These are phyloP conservation scores for Scalesia atractyloides DNA, from an alignment of 129 eudicot species.

Conservation along the genomic window DNA sequence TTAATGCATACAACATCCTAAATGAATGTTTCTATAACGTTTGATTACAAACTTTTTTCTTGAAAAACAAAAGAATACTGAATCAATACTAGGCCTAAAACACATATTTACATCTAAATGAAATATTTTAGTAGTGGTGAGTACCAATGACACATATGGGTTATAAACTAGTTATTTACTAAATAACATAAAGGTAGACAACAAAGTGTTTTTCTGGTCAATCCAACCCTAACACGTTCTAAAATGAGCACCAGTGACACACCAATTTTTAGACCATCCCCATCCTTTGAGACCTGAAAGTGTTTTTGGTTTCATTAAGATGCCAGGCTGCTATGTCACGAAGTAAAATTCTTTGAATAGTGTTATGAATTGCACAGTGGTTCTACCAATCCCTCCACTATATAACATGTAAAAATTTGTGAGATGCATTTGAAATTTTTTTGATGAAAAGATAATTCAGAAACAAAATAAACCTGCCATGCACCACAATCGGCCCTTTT, in stretches of 20 bases:
- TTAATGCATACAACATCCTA: no score
- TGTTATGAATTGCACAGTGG: constrained; percentile 82
- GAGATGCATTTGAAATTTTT: constrained; percentile 3
- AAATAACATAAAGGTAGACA: constrained; percentile 11
- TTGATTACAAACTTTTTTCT: no score
- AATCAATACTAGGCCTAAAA: no score
- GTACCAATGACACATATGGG: no score
- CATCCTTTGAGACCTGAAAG: constrained; percentile 85
- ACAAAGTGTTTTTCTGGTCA: no score
- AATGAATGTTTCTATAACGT: no score
- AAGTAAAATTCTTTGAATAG: constrained; percentile 70
- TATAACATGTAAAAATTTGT: constrained; percentile 1
- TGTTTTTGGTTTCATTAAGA: constrained; percentile 55
- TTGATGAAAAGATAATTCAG: constrained; percentile 19
- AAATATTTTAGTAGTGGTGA: no score
- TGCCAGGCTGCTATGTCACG: constrained; percentile 93
- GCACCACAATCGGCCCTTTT: constrained; percentile 88
- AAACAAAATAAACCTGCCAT: constrained; percentile 72
- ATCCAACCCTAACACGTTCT: no score
- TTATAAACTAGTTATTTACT: no score
- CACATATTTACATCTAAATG: no score
- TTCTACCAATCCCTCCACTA: constrained; percentile 99
- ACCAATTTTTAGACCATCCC: constrained; percentile 97
- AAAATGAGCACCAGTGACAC: constrained; percentile 6
- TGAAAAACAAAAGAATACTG: no score